phyloP scores from a whole-genome alignment of 2,329 filamentous ascomycete genomes.

The Sporothrix variecibatus region DNA sequence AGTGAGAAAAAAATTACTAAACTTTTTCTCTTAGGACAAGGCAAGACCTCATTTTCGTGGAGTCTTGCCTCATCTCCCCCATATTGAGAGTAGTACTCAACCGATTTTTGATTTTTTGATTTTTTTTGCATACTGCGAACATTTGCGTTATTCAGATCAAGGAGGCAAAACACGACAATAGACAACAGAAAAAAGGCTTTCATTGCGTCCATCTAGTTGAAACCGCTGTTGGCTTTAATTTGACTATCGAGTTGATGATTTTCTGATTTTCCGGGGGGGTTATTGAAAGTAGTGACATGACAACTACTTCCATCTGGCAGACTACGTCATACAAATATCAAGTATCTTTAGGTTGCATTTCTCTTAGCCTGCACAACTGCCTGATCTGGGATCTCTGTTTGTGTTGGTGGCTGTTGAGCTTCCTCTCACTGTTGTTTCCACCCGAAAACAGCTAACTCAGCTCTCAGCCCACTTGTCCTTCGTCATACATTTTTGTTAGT shows the following conservation, averaged over 20 bases:
- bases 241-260: not conserved
- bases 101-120: no score
- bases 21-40: not conserved
- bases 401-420: not conserved
- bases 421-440: not conserved
- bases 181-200: not conserved
- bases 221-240: not conserved
- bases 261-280: not conserved
- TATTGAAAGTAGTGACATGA: not conserved
- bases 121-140: not conserved
- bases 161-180: not conserved
- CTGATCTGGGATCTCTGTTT: not conserved
- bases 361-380: not conserved
- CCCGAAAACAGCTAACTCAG: not conserved
- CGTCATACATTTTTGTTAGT: slow-evolving; percentile 11
- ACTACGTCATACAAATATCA: not conserved
- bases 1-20: not conserved
- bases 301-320: not conserved
- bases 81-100: no score
- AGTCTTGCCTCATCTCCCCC: not conserved
- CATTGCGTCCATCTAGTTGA: not conserved
- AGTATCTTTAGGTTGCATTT: not conserved
- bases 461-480: not conserved
- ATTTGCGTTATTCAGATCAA: not conserved
- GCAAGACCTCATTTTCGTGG: not conserved